Conservation (phyloP, 169 alveolate species). For the Cryptosporidium muris region DNA sequence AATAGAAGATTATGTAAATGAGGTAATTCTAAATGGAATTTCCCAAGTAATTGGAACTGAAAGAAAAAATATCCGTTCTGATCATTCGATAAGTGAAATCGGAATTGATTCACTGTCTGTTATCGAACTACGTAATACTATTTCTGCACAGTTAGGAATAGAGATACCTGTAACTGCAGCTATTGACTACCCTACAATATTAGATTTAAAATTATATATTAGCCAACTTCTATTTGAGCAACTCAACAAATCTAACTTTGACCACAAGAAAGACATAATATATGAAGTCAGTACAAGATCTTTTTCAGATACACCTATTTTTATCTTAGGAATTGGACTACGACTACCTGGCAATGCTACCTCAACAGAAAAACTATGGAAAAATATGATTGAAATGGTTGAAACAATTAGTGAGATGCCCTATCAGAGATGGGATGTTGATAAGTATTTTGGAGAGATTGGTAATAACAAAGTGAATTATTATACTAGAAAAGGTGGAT, state of each 20-base stretch:
- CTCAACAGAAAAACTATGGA: conserved; percentile 70
- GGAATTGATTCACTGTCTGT: conserved; percentile 86
- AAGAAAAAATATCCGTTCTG: conserved; percentile 9
- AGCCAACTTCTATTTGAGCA: conserved; percentile 30
- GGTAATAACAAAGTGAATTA: conserved; percentile 18
- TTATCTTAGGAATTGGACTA: conserved; percentile 73
- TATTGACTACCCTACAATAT: conserved; percentile 76
- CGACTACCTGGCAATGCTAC: conserved; percentile 73
- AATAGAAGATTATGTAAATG: conserved; percentile 10
- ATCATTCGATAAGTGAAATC: conserved; percentile 76
- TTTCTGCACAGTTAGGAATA: conserved; percentile 73
- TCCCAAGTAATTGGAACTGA: conserved; percentile 31
- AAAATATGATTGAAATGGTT: conserved; percentile 37
- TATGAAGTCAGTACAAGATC: neutral
- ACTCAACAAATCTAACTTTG: neutral
- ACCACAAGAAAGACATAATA: neutral
- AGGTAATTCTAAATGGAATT: conserved; percentile 26
- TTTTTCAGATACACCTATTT: no score
- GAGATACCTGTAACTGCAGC: conserved; percentile 74
- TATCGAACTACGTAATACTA: conserved; percentile 81
- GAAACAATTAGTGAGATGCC: conserved; percentile 76
- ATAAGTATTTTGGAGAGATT: conserved; percentile 16
- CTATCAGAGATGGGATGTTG: conserved; percentile 72
- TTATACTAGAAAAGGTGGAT: conserved; percentile 64
- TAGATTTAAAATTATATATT: conserved; percentile 67